Conservation (phyloP, 192 early-diverging fungal species). For the Radiomyces spectabilis region DNA sequence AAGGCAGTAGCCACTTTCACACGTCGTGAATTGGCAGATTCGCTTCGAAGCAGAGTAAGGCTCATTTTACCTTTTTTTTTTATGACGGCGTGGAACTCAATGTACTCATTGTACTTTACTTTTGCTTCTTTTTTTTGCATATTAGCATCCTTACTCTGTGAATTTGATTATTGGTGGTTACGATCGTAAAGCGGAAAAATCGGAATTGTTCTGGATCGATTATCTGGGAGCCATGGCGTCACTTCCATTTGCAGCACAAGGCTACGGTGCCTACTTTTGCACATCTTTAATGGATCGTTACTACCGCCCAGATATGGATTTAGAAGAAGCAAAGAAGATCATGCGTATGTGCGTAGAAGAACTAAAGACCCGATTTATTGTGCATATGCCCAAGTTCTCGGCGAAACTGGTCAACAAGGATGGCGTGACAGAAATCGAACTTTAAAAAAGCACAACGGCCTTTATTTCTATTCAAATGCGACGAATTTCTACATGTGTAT, state of each 20-base stretch:
- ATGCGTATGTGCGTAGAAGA: conserved; percentile 79
- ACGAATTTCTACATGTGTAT: too few relatives aligned
- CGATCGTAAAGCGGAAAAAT: conserved; percentile 61
- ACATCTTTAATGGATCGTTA: conserved; percentile 90
- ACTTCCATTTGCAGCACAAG: conserved; percentile 85
- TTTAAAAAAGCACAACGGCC: too few relatives aligned
- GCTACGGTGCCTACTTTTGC: conserved; percentile 87
- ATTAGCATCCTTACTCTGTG: conserved; percentile 79
- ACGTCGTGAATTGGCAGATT: conserved; percentile 78
- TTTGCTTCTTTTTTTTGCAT: neutral
- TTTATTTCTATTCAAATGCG: too few relatives aligned
- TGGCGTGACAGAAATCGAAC: conserved; percentile 63
- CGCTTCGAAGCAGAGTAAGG: conserved; percentile 70
- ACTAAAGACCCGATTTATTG: conserved; percentile 76
- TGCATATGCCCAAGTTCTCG: conserved; percentile 75
- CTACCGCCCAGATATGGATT: conserved; percentile 69
- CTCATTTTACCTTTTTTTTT: conserved; percentile 7
- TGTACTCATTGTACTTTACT: neutral
- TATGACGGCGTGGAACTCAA: conserved; percentile 1
- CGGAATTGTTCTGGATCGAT: conserved; percentile 90
- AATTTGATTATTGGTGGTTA: conserved; percentile 85
- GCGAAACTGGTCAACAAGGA: conserved; percentile 84
- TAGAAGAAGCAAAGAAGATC: conserved; percentile 82
- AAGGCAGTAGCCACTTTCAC: conserved; percentile 77
- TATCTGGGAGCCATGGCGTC: conserved; percentile 73